Evolutionary conservation across 768 basidiomycete species (phyloP).

Genomic region (Russula griseocarnosa): DNA sequence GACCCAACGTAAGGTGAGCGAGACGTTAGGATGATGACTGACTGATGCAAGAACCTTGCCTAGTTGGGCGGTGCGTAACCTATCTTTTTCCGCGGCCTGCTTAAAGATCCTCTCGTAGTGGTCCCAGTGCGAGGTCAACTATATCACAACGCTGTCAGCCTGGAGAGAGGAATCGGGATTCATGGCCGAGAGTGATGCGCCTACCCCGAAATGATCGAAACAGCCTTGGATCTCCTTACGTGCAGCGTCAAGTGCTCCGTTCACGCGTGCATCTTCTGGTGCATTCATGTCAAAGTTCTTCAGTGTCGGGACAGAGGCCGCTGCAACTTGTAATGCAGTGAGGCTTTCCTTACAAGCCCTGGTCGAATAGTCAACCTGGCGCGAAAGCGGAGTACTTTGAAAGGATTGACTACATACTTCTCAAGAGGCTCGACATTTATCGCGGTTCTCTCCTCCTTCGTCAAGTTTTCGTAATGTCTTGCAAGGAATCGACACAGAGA

Average conservation of each 20-base stretch:
- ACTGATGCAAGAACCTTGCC: conserved; percentile 19
- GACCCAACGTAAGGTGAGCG: background rate
- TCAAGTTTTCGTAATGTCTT: conserved; percentile 20
- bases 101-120: conserved; percentile 21
- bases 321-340: conserved; percentile 14
- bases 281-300: conserved; percentile 12
- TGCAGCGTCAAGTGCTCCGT: background rate
- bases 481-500: conserved; percentile 24
- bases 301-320: background rate
- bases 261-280: conserved; percentile 15
- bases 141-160: background rate
- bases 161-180: background rate
- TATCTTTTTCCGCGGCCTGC: conserved; percentile 25
- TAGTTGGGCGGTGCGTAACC: conserved; percentile 12
- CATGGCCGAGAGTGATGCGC: background rate
- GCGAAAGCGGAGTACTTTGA: background rate
- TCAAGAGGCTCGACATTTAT: conserved; percentile 22
- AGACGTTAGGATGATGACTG: background rate
- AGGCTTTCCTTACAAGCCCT: conserved; percentile 19
- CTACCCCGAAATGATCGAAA: conserved; percentile 21
- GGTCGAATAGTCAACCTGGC: background rate
- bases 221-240: conserved; percentile 19
- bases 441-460: conserved; percentile 16
- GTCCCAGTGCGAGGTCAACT: conserved; percentile 17
- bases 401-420: conserved; percentile 9